Evolutionary conservation across 2,329 filamentous ascomycete species (phyloP), one percentile per base, ranked within the genome.

Genomic region (Fusarium graminum): DNA sequence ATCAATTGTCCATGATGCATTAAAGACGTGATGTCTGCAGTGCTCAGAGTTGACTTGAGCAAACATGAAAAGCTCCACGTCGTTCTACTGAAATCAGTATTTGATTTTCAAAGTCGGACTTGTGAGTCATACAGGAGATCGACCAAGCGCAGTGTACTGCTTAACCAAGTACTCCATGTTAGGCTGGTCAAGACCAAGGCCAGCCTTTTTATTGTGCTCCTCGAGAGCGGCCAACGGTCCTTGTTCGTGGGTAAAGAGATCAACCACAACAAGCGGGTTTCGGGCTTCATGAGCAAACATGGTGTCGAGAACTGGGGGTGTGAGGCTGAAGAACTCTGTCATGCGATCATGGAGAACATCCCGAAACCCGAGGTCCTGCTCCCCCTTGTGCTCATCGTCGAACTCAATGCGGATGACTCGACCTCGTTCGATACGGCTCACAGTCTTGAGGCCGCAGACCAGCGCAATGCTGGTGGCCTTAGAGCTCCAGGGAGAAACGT

Each of bases 1-100:
- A 76, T 99, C 94, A 72, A 99, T 96, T 16, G 90, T 95, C 93
- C 95, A 99, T 59, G 89, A 90, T 28, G 95, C 94, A 78, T 99
- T 99, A 86, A 99, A 99, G 72, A 96, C 92, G 83, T 97, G 97
- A 77, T 86, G 85, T 25, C 84, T 83, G 69, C 85, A 97, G 79
- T 98, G 94, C 83, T 99, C 95, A 4, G 94, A 98, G 82, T 98
- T 98, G 77, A 99, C 94, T 80, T 99, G 95, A 16, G 94, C 94
- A 78, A 98, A 99, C 95, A 98, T 98, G 84, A 98, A 98, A 22
- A 98, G 85, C 80, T 99, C 95, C 42, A 98, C 92, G 76, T 98
- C 95, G 62, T 93, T 72, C 70, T 72, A 51, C 52, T 46, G 51
- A 59, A 62, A 65, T 72, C 57, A 72, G 68, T 46, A 59, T 50